Percentiles rank a stretch among this genome's conserved stretches.
Evolutionary conservation across 495 filamentous ascomycete genomes (phyloP).

Genomic region (Talaromyces stipitatus): DNA sequence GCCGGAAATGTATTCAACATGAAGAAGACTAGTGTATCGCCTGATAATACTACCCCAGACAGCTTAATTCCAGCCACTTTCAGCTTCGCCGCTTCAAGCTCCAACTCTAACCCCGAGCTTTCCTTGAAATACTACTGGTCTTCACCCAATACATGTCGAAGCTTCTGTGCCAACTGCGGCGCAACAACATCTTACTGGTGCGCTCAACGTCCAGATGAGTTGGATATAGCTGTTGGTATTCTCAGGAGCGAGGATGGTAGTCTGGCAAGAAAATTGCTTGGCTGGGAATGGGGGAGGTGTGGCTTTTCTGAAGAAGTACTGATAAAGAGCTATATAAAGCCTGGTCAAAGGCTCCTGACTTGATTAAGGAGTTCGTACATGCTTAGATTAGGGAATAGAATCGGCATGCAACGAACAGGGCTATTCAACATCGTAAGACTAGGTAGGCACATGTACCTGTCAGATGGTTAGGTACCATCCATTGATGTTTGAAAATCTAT

Average conservation of each 20-base stretch:
- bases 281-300: neutral
- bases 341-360: neutral
- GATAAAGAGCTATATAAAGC: neutral
- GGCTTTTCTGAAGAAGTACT: neutral
- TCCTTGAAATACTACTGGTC: conserved; percentile 2
- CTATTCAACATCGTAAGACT: too few relatives aligned
- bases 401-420: too few relatives aligned
- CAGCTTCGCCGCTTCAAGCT: neutral
- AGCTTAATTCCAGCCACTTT: neutral
- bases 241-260: conserved; percentile 1
- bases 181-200: neutral
- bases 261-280: neutral
- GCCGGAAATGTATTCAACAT: neutral
- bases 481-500: too few relatives aligned
- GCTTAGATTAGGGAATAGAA: too few relatives aligned
- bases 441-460: too few relatives aligned
- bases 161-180: neutral
- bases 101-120: neutral
- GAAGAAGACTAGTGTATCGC: too few relatives aligned
- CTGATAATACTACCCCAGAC: neutral
- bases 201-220: neutral
- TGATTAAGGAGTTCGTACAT: neutral
- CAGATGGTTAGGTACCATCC: too few relatives aligned
- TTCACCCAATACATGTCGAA: neutral
- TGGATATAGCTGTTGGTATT: neutral